These are phyloP conservation scores for Kazachstania viticola DNA, from an alignment of 805 yeast genomes.

Conservation along the genomic window DNA sequence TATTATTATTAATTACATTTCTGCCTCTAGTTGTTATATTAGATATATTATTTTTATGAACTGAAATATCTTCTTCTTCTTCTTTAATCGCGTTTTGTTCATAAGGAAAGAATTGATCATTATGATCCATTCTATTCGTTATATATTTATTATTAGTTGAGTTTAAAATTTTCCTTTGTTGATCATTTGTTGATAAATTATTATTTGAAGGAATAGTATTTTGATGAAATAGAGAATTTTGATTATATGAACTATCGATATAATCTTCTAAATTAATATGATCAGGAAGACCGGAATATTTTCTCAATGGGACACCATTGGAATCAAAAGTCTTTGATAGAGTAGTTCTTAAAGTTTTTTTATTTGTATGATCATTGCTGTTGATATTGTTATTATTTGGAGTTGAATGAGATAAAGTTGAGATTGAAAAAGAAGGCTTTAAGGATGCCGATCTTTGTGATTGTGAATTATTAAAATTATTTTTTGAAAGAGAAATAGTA, in stretches of 20 bases:
- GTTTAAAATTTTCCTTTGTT: conserved; percentile 3
- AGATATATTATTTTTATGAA: background rate
- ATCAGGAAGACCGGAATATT: conserved; percentile 63
- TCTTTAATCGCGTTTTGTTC: conserved; percentile 14
- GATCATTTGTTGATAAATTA: conserved; percentile 1
- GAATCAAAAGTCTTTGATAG: conserved; percentile 65
- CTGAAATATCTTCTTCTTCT: conserved; percentile 5
- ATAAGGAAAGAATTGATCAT: background rate
- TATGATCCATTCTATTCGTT: background rate
- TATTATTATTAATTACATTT: background rate
- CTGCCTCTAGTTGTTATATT: background rate
- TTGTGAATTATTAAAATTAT: conserved; percentile 1
- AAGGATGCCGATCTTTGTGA: conserved; percentile 1
- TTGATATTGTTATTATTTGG: conserved; percentile 1
- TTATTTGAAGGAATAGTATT: conserved; percentile 5
- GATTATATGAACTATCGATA: conserved; percentile 20
- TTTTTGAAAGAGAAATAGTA: conserved; percentile 10
- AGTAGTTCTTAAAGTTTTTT: conserved; percentile 44
- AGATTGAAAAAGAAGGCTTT: conserved; percentile 11
- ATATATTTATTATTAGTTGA: background rate
- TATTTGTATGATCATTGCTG: conserved; percentile 2
- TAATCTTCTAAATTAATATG: conserved; percentile 37
- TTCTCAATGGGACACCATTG: conserved; percentile 58
- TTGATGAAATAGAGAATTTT: background rate
- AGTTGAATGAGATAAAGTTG: conserved; percentile 7